Evolutionary conservation across 176 grass and related monocot species (phyloP).

Genomic region (Musa acuminata): DNA sequence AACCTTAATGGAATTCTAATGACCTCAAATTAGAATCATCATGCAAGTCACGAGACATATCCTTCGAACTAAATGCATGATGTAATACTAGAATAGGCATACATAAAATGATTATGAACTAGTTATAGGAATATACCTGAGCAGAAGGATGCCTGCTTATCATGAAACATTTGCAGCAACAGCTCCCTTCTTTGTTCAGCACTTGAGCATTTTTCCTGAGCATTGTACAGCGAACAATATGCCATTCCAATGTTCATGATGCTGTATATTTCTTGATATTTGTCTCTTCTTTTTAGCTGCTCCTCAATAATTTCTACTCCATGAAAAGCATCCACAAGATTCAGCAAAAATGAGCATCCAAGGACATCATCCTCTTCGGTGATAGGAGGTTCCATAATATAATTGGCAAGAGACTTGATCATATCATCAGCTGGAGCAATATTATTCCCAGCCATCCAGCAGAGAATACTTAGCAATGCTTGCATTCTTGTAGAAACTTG

Average conservation of each 20-base stretch:
- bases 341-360: constrained; percentile 67
- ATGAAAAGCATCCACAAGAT: constrained; percentile 80
- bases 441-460: constrained; percentile 57
- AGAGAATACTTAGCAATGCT: constrained; percentile 51
- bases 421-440: constrained; percentile 69
- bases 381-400: constrained; percentile 56
- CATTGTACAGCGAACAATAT: constrained; percentile 87
- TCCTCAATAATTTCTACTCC: constrained; percentile 88
- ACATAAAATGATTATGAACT: not conserved
- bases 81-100: not conserved
- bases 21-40: not conserved
- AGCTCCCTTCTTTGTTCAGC: constrained; percentile 80
- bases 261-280: constrained; percentile 74
- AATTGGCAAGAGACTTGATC: constrained; percentile 63
- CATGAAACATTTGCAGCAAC: constrained; percentile 72
- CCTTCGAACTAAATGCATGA: not conserved
- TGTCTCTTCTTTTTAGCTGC: constrained; percentile 57
- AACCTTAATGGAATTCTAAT: not conserved
- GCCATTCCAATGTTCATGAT: constrained; percentile 84
- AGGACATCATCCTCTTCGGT: constrained; percentile 62
- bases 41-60: not conserved
- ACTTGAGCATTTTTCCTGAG: constrained; percentile 63
- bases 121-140: constrained; percentile 44
- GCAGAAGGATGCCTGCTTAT: constrained; percentile 54
- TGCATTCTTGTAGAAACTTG: constrained; percentile 43